Evolutionary conservation across 768 basidiomycete genomes (phyloP).

Genomic region (Kwoniella sp.): DNA sequence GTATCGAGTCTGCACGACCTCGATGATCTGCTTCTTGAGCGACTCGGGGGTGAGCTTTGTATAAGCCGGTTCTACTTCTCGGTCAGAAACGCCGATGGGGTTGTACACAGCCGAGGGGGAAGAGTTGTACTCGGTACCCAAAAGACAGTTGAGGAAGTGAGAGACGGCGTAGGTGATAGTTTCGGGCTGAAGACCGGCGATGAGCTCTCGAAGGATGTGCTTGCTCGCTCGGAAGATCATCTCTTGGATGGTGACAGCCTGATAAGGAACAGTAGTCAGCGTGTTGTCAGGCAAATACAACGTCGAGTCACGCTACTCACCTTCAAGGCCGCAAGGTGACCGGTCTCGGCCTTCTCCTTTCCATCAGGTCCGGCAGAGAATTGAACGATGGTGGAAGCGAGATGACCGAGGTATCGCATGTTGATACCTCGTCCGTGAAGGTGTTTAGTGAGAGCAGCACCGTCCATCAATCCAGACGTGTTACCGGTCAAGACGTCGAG

Average conservation of each 20-base stretch:
- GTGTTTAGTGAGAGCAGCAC: conserved; percentile 52
- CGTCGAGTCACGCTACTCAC: conserved; percentile 17
- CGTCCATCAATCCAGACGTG: conserved; percentile 56
- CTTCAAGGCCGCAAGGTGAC: conserved; percentile 50
- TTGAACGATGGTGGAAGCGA: conserved; percentile 51
- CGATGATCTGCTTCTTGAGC: conserved; percentile 49
- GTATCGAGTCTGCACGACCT: conserved; percentile 55
- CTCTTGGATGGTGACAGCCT: conserved; percentile 55
- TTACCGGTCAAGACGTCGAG: conserved; percentile 54
- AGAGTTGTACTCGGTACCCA: conserved; percentile 52
- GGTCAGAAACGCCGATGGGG: conserved; percentile 45
- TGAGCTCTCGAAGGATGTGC: conserved; percentile 56
- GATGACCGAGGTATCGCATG: conserved; percentile 59
- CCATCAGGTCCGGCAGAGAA: conserved; percentile 44
- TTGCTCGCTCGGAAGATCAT: conserved; percentile 59
- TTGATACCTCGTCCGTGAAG: conserved; percentile 60
- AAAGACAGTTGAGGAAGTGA: conserved; percentile 61
- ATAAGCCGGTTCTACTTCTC: conserved; percentile 50
- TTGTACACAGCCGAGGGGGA: conserved; percentile 54
- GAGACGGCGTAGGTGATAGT: conserved; percentile 54
- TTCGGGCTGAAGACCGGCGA: conserved; percentile 54
- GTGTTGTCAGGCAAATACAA: neutral
- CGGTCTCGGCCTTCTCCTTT: conserved; percentile 31
- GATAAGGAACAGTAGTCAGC: conserved; percentile 35
- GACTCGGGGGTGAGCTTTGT: conserved; percentile 55